Evolutionary conservation across 495 filamentous ascomycete species (phyloP), one percentile per base, ranked within the genome.

Genomic region (Talaromyces thailandensis): DNA sequence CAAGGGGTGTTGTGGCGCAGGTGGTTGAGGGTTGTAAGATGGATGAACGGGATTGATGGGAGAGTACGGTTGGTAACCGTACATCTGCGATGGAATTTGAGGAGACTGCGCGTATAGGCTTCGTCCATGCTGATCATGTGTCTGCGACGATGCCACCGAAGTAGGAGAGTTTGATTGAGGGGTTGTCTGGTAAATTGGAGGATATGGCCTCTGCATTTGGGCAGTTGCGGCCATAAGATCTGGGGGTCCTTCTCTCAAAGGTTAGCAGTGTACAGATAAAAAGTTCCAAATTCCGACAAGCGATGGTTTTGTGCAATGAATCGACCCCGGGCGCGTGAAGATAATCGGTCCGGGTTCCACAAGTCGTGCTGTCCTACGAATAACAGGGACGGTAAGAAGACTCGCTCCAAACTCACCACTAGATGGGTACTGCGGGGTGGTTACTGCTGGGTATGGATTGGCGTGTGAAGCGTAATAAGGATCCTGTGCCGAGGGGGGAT

Each of bases 91-190:
- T 64, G 91, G 76, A 76, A 91, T 89, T 65, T 88, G 86, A 0
- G 89, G 77, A 37, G 91, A 89, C 64, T 91, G 90, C 16, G 84
- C 86, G 72, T 96, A 98, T 64, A 97, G 80, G 64, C 81, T 85
- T 64, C 94, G 82, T 53, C 77, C 81, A 77, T 93, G 90, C 64
- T 91, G 93, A 66, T 98, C 94, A 68, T 96, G 91, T 24, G 83
- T 82, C 55, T 93, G 91, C 5, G 90, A 88, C 18, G 94, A 97
- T 60, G 93, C 88, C 64, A 97, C 92, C 62, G 94, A 96, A n/a
- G 91, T 90, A 37, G 94, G 94, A 24, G 94, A 96, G 73, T 92
- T 95, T 26, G 92, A 96, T 77, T 96, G 92, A 16, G 93, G 92
- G 3, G 93, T 96, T 25, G 37, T 25, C 69, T 96, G 91, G 69